phyloP scores from a whole-genome alignment of 2,329 filamentous ascomycete genomes.

The Pseudocercospora macadamiae region DNA sequence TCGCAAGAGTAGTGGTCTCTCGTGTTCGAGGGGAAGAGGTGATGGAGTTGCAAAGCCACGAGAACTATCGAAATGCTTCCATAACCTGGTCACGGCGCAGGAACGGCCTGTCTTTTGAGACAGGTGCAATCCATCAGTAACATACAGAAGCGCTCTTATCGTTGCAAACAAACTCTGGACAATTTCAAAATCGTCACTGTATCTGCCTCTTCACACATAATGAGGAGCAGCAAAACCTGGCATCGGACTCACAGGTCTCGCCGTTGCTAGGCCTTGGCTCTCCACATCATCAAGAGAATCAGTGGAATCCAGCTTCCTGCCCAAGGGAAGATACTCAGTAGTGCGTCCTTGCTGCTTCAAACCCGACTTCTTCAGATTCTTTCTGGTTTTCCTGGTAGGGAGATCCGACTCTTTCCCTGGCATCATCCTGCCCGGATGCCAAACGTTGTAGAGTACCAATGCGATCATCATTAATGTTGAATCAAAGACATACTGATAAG shows the following conservation, averaged over 20 bases:
- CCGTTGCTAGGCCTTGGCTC: not conserved
- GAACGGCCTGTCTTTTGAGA: too few species aligned
- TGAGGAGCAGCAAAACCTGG: not conserved
- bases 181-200: too few species aligned
- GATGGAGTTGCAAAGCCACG: too few species aligned
- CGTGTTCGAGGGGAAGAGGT: too few species aligned
- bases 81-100: too few species aligned
- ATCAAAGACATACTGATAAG: constrained; percentile 49
- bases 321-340: not conserved
- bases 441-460: constrained; percentile 18
- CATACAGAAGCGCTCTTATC: too few species aligned
- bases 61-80: too few species aligned
- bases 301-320: not conserved
- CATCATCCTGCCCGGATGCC: constrained; percentile 22
- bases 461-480: constrained; percentile 23
- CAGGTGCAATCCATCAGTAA: too few species aligned
- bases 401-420: constrained; percentile 19
- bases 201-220: too few species aligned
- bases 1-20: too few species aligned
- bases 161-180: too few species aligned
- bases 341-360: not conserved
- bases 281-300: not conserved
- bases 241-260: not conserved
- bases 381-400: constrained; percentile 15
- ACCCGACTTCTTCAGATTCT: constrained; percentile 15